Percentiles rank a stretch among this genome's conserved stretches.
Conservation (phyloP, 768 basidiomycete genomes). For the Rhodotorula sphaerocarpa region DNA sequence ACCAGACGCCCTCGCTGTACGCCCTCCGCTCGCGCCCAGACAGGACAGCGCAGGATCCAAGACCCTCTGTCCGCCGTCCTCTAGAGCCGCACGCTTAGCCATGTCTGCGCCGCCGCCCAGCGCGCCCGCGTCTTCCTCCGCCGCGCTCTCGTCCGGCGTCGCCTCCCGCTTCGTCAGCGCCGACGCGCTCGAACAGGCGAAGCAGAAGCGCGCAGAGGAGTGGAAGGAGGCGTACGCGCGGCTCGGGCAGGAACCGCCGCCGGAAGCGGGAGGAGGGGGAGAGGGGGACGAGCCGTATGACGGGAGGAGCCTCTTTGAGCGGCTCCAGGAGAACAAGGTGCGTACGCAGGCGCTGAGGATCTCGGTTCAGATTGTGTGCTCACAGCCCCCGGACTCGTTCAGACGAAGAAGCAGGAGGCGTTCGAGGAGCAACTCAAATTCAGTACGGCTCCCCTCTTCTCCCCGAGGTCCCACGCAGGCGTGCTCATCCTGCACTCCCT, state of each 20-base stretch:
- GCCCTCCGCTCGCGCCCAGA: too few relatives aligned
- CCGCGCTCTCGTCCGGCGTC: constrained; percentile 16
- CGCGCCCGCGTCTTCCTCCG: neutral
- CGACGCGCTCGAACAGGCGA: constrained; percentile 43
- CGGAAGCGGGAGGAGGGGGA: constrained; percentile 3
- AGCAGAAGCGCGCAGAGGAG: constrained; percentile 41
- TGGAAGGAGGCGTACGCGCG: constrained; percentile 47
- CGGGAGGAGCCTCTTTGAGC: constrained; percentile 44
- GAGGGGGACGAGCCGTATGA: constrained; percentile 41
- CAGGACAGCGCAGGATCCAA: too few relatives aligned
- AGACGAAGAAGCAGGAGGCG: constrained; percentile 45
- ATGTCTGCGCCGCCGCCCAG: neutral
- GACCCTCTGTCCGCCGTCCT: neutral
- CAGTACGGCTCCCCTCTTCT: constrained; percentile 16
- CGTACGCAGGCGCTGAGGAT: neutral
- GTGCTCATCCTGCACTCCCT: neutral
- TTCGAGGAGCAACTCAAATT: constrained; percentile 47
- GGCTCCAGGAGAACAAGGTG: constrained; percentile 42
- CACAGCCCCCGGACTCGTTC: too few relatives aligned
- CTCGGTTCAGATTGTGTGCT: too few relatives aligned
- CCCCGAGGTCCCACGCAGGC: neutral
- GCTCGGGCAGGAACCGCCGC: constrained; percentile 45
- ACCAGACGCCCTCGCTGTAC: too few relatives aligned
- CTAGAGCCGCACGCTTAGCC: neutral
- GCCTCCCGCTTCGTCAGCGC: constrained; percentile 45